These are phyloP conservation scores for Aspergillus sp. DNA, from an alignment of 2,329 filamentous ascomycete genomes.

Conservation along the genomic window DNA sequence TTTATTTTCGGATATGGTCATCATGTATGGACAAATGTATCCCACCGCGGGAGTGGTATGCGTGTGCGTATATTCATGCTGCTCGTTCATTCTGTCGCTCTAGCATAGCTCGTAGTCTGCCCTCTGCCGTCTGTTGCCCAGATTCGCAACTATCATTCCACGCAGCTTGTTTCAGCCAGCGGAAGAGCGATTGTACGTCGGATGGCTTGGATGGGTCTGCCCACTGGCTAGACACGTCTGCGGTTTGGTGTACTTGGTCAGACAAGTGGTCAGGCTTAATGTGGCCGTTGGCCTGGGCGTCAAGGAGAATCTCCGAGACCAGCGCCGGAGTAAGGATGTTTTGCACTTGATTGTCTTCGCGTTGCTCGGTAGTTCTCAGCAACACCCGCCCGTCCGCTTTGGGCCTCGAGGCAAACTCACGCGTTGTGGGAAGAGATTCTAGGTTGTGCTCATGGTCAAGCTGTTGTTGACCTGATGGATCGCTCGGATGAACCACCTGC, in stretches of 20 bases:
- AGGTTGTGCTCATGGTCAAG: conserved; percentile 12
- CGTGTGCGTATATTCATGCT: background rate
- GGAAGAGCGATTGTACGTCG: conserved; percentile 36
- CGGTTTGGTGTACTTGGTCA: background rate
- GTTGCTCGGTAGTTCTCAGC: conserved; percentile 22
- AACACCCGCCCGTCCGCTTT: conserved; percentile 31
- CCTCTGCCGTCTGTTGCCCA: conserved; percentile 36
- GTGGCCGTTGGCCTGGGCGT: conserved; percentile 32
- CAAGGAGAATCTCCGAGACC: conserved; percentile 40
- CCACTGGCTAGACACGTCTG: background rate
- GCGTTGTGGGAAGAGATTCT: conserved; percentile 16
- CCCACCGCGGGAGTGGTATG: background rate
- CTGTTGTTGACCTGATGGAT: conserved; percentile 14
- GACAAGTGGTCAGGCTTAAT: background rate
- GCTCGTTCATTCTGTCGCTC: conserved; percentile 24
- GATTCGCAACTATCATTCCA: conserved; percentile 19
- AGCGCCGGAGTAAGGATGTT: conserved; percentile 37
- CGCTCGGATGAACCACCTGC: background rate
- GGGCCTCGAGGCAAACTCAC: conserved; percentile 30
- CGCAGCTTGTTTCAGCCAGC: conserved; percentile 33
- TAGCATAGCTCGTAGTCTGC: conserved; percentile 37
- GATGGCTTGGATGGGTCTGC: conserved; percentile 19
- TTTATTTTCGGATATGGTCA: background rate
- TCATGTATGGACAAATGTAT: background rate
- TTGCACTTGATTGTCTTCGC: conserved; percentile 12